Evolutionary conservation across 169 alveolate species (phyloP).

Genomic region (Plasmodium coatneyi): DNA sequence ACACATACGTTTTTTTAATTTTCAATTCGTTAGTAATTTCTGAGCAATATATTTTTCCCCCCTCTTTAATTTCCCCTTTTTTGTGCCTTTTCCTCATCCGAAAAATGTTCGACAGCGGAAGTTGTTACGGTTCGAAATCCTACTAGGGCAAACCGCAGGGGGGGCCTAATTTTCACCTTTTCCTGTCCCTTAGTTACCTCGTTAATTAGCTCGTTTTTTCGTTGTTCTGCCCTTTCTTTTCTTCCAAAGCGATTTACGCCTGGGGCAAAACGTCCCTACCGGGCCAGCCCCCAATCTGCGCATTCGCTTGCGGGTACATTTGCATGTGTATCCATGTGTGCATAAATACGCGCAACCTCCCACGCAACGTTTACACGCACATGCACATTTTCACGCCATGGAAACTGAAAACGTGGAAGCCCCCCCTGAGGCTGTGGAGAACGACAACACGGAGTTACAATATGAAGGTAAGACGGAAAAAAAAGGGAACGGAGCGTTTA

Average conservation of each 20-base stretch:
- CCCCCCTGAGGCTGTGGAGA: constrained; percentile 1
- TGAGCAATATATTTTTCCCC: background rate
- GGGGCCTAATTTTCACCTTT: background rate
- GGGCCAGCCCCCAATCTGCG: background rate
- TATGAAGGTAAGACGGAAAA: constrained; percentile 34
- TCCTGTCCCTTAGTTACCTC: background rate
- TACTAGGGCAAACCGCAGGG: background rate
- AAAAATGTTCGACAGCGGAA: background rate
- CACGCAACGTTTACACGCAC: background rate
- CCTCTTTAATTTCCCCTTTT: background rate
- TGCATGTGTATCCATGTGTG: background rate
- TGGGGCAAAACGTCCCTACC: background rate
- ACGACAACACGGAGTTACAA: background rate
- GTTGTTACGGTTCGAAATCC: background rate
- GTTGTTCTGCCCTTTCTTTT: background rate
- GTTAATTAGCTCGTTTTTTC: background rate
- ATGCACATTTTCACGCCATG: constrained; percentile 18
- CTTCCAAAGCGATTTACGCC: background rate
- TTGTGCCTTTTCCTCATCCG: background rate
- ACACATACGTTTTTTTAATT: background rate
- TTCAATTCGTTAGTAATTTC: background rate
- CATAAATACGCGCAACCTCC: background rate
- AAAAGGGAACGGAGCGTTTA: background rate
- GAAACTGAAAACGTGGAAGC: constrained; percentile 32
- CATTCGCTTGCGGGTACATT: background rate